Evolutionary conservation across 2,329 filamentous ascomycete species (phyloP).

Genomic region (Penicillium italicum): DNA sequence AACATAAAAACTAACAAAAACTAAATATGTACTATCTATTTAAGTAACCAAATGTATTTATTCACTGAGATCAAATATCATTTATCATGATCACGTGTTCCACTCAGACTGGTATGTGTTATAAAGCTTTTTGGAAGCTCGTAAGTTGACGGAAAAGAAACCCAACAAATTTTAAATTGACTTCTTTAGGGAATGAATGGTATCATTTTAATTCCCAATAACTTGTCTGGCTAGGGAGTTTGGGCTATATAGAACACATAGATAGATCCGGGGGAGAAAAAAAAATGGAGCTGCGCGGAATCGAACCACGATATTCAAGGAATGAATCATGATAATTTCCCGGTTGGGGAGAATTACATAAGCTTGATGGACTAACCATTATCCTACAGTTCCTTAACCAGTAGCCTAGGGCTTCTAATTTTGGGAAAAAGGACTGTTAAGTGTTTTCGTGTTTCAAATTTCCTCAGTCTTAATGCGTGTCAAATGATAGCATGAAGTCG

Average conservation of each 20-base stretch:
- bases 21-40: not conserved
- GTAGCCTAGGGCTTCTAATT: slow-evolving; percentile 1
- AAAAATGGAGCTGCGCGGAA: slow-evolving; percentile 7
- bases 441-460: not conserved
- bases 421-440: not conserved
- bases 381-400: slow-evolving; percentile 6
- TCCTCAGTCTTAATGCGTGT: too few species aligned
- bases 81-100: not conserved
- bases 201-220: too few species aligned
- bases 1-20: not conserved
- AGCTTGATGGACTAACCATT: slow-evolving; percentile 10
- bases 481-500: not conserved
- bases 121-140: not conserved
- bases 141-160: not conserved
- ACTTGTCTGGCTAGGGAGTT: not conserved
- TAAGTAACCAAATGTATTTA: not conserved
- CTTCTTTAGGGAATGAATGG: too few species aligned
- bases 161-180: not conserved
- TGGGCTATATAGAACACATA: not conserved
- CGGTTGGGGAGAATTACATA: slow-evolving; percentile 1
- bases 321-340: slow-evolving; percentile 7
- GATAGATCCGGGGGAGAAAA: not conserved
- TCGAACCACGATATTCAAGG: slow-evolving; percentile 10
- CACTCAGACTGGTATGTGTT: not conserved
- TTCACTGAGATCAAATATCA: not conserved